Conservation (phyloP, 305 asterid species). For the Fraxinus latifolia region DNA sequence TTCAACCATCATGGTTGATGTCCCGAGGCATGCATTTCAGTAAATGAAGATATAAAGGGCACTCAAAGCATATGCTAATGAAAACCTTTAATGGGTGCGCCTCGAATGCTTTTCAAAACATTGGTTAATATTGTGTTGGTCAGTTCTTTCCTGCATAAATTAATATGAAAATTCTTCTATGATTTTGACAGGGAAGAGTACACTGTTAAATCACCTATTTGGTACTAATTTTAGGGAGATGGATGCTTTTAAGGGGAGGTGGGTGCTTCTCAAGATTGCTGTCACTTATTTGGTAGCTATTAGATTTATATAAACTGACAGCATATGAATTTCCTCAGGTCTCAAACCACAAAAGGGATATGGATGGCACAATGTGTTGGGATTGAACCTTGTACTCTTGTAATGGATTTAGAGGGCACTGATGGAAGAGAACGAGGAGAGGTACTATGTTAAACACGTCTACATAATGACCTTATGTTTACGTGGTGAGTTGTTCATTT, state of each 20-base stretch:
- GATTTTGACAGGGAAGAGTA: constrained; percentile 81
- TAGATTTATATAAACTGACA: constrained; percentile 22
- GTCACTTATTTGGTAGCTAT: constrained; percentile 10
- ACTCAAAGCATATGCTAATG: neutral
- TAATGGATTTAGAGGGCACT: constrained; percentile 98
- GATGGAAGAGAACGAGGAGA: constrained; percentile 99
- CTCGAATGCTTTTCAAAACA: neutral
- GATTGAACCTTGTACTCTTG: constrained; percentile 85
- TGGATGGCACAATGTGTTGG: constrained; percentile 96
- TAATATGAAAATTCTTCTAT: neutral
- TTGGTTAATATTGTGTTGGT: neutral
- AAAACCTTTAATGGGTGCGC: neutral
- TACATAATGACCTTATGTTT: constrained; percentile 20
- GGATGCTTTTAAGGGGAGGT: constrained; percentile 97
- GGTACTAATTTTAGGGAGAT: constrained; percentile 82
- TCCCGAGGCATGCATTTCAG: neutral
- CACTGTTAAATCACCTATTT: constrained; percentile 79
- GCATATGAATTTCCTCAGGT: constrained; percentile 45
- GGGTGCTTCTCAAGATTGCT: constrained; percentile 31
- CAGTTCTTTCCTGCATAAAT: neutral
- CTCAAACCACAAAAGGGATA: constrained; percentile 94
- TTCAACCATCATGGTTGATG: neutral
- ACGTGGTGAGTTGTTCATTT: constrained; percentile 21
- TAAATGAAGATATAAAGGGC: neutral
- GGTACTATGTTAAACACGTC: constrained; percentile 44